Conservation (phyloP, 2,329 filamentous ascomycete genomes). For the Trichoderma cornu-damae region DNA sequence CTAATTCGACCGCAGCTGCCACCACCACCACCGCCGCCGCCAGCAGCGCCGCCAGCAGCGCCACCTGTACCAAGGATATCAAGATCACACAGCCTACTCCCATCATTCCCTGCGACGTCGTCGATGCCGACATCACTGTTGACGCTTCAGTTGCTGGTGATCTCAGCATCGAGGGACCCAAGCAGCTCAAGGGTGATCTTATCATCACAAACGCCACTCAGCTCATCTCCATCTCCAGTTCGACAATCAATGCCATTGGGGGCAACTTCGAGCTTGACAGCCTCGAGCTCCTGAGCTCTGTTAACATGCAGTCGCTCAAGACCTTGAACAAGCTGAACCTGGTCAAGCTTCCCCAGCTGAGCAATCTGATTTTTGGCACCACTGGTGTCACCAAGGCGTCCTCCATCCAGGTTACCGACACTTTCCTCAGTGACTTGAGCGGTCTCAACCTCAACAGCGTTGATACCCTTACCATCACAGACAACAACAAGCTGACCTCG, state of each 20-base stretch:
- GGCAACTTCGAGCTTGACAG: constrained; percentile 65
- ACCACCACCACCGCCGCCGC: too few species aligned
- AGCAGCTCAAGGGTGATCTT: constrained; percentile 53
- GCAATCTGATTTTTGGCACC: constrained; percentile 44
- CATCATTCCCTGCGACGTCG: constrained; percentile 60
- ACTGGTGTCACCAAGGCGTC: constrained; percentile 60
- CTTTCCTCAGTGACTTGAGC: constrained; percentile 68
- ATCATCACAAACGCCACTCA: constrained; percentile 54
- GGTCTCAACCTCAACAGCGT: constrained; percentile 77
- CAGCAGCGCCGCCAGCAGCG: too few species aligned
- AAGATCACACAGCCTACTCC: constrained; percentile 59
- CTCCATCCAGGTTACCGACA: constrained; percentile 76
- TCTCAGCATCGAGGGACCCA: constrained; percentile 58
- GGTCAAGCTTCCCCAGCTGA: constrained; percentile 62
- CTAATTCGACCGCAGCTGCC: background rate
- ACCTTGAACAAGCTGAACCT: constrained; percentile 64
- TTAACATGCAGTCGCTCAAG: constrained; percentile 62
- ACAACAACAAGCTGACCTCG: constrained; percentile 74
- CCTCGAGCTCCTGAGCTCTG: constrained; percentile 61
- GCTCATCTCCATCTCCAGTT: constrained; percentile 59
- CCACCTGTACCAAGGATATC: constrained; percentile 50
- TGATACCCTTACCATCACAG: constrained; percentile 73
- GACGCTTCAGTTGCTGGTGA: constrained; percentile 48
- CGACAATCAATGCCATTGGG: constrained; percentile 58
- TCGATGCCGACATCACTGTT: constrained; percentile 65